A percentile compares a stretch with the other conserved stretches of the same genome.
Evolutionary conservation across 163 green algal species (phyloP).

Genomic region (Prototheca stagnorum): DNA sequence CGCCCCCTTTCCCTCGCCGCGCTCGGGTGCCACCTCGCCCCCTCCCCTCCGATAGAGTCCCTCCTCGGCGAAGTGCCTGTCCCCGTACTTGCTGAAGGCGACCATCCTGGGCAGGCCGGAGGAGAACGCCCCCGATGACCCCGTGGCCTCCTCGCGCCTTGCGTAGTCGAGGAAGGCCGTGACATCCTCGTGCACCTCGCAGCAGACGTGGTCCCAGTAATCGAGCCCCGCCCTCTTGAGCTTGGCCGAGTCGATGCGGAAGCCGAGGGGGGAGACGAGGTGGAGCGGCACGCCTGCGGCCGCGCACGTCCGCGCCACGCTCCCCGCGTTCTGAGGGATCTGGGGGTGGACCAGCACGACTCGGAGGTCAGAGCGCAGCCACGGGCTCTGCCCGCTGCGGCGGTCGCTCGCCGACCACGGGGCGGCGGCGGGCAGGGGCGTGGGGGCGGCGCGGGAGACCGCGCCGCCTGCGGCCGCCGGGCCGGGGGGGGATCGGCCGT

Average conservation of each 20-base stretch:
- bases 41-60: slow-evolving; percentile 22
- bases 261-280: slow-evolving; percentile 74
- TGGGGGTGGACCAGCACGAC: slow-evolving; percentile 53
- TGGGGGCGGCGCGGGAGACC: neutral
- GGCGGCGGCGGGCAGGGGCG: neutral
- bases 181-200: slow-evolving; percentile 49
- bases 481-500: no score
- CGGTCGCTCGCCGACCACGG: neutral
- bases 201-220: slow-evolving; percentile 74
- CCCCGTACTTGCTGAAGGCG: slow-evolving; percentile 59
- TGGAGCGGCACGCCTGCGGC: slow-evolving; percentile 60
- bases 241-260: slow-evolving; percentile 42
- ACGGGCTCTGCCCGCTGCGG: no score
- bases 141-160: slow-evolving; percentile 21
- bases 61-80: slow-evolving; percentile 33
- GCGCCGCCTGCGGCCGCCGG: neutral
- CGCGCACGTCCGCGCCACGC: slow-evolving; percentile 69
- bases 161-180: slow-evolving; percentile 34
- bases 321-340: slow-evolving; percentile 62
- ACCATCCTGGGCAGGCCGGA: no score
- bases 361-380: slow-evolving; percentile 28
- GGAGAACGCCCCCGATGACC: no score
- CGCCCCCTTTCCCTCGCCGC: no score
- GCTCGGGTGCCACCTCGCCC: no score
- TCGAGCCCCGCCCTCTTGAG: slow-evolving; percentile 78